Conservation (phyloP, 106 monocot species). For the Apostasia shenzhenica region DNA sequence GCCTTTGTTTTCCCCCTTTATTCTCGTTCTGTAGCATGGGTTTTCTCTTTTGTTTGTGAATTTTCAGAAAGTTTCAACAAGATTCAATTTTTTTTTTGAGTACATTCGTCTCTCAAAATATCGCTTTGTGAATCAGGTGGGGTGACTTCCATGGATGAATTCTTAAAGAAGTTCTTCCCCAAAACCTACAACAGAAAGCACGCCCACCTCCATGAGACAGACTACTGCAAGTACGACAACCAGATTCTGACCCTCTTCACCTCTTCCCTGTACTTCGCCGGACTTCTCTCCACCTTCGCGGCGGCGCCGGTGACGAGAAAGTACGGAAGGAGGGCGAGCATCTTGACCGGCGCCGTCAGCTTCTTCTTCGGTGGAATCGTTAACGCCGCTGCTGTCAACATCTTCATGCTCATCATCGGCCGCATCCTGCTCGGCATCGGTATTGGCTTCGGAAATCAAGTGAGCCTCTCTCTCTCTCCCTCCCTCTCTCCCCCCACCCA, state of each 20-base stretch:
- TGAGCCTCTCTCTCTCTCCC: conserved; percentile 6
- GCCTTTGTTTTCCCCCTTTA: background rate
- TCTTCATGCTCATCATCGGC: conserved; percentile 51
- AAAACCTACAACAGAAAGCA: conserved; percentile 35
- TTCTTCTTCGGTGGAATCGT: conserved; percentile 44
- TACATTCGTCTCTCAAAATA: background rate
- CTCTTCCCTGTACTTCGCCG: conserved; percentile 55
- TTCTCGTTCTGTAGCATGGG: background rate
- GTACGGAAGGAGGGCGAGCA: conserved; percentile 37
- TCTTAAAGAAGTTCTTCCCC: conserved; percentile 56
- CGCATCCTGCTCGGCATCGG: conserved; percentile 51
- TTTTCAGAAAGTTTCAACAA: background rate
- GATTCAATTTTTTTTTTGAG: background rate
- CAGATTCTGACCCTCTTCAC: conserved; percentile 68
- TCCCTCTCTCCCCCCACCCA: background rate
- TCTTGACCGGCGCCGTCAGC: conserved; percentile 37
- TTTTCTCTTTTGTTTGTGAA: background rate
- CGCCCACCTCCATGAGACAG: conserved; percentile 33
- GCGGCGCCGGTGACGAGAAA: conserved; percentile 47
- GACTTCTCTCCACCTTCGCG: conserved; percentile 47
- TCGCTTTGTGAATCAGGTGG: conserved; percentile 26
- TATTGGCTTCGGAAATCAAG: conserved; percentile 55
- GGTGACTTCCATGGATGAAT: conserved; percentile 65
- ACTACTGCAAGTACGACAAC: conserved; percentile 65
- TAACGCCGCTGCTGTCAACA: conserved; percentile 38